Evolutionary conservation across 163 green algal genomes (phyloP), one percentile per base, ranked within the genome.

Genomic region (Scenedesmus sp.): DNA sequence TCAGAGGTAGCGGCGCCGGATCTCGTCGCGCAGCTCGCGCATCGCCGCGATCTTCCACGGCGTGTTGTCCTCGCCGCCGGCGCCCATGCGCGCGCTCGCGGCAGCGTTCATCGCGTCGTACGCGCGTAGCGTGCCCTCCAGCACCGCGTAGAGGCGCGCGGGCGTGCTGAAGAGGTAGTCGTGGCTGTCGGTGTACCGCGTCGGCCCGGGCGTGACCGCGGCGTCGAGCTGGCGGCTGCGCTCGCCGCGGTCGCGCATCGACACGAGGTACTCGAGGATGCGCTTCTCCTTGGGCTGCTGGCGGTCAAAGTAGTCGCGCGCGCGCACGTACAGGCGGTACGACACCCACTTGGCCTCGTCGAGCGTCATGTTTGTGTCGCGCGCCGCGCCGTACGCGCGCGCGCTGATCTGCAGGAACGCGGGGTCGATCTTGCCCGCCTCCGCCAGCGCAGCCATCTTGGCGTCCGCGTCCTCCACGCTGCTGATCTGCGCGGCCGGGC

Each of bases 211-310:
- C 0, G 87, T 91, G 29, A 91, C 58, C 15, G 87, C 87, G 5
- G 79, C 47, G 63, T 91, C 87, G 54, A 91, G 75, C 80, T 87
- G 76, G 47, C 77, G 74, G 54, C 70, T 74, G 29, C 83, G 80
- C 77, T 87, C 85, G 20, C 28, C 47, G 22, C 26, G 50, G 75
- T 88, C 85, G 7, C 56, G 36, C 45, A 90, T 75, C 44, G 57
- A 85, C 22, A 87, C 33, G 31, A 91, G 70, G 84, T 91, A 91
- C 83, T 91, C 85, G 44, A 91, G 75, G 74, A 91, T 89, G 42
- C 87, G 84, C 75, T 91, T 91, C 80, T 91, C 87, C 5, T 50
- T 56, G 6, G 87, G 84, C 73, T 91, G 84, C 80, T 91, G 80
- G 28, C 87, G 82, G 63, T 91, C 87, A 80, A 91, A 91, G 73